Conservation (phyloP, 306 rosid species). For the Pueraria montana region DNA sequence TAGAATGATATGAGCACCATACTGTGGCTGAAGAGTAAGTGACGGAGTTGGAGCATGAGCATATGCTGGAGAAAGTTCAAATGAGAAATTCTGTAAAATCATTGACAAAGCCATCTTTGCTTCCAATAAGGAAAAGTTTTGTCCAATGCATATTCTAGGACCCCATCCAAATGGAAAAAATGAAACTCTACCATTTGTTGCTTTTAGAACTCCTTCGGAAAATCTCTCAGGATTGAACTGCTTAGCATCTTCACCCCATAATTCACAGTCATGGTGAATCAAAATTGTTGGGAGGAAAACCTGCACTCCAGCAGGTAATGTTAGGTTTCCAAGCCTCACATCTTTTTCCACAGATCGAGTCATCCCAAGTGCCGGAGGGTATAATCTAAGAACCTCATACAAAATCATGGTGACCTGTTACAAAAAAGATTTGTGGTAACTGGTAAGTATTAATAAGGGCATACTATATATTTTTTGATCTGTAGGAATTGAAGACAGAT, state of each 20-base stretch:
- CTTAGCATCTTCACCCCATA: not conserved
- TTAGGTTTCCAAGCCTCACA: not conserved
- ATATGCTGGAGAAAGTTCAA: not conserved
- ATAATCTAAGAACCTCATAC: not conserved
- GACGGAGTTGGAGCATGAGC: not conserved
- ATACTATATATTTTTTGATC: too few relatives aligned
- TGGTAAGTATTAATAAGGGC: too few relatives aligned
- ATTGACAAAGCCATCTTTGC: not conserved
- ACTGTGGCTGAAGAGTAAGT: not conserved
- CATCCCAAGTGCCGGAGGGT: not conserved
- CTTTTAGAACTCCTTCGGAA: not conserved
- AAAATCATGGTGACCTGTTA: not conserved
- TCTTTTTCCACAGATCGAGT: not conserved
- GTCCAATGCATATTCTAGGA: constrained; percentile 6
- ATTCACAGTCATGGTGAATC: not conserved
- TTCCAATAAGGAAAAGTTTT: not conserved
- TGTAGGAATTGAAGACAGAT: too few relatives aligned
- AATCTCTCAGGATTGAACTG: not conserved
- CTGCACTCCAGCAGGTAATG: not conserved
- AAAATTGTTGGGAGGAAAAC: not conserved
- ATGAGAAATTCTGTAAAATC: not conserved
- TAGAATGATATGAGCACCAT: not conserved
- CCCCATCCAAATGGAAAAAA: constrained; percentile 1
- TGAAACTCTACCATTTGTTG: not conserved
- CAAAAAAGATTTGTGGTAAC: not conserved